Evolutionary conservation across 768 basidiomycete species (phyloP).

Genomic region (Jaapia argillacea): DNA sequence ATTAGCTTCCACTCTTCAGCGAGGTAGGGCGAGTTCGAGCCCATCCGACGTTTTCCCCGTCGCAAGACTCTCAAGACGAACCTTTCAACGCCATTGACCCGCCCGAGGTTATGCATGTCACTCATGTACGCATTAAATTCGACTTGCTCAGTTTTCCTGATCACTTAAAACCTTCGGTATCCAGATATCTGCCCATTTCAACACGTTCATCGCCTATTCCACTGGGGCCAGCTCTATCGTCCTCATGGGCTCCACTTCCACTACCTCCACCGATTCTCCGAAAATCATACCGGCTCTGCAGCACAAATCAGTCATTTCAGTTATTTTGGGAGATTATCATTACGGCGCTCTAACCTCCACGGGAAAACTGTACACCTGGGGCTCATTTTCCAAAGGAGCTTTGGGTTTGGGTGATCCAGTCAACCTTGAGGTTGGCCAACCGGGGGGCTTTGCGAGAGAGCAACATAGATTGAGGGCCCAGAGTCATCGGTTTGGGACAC

Average conservation of each 20-base stretch:
- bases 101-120: slow-evolving; percentile 49
- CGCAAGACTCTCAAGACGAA: slow-evolving; percentile 13
- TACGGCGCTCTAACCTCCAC: slow-evolving; percentile 70
- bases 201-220: slow-evolving; percentile 76
- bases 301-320: slow-evolving; percentile 69
- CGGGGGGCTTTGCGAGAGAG: slow-evolving; percentile 47
- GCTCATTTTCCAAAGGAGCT: slow-evolving; percentile 65
- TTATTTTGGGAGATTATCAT: slow-evolving; percentile 91
- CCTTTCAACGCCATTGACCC: slow-evolving; percentile 18
- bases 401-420: slow-evolving; percentile 78
- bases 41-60: slow-evolving; percentile 32
- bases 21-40: slow-evolving; percentile 42
- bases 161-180: slow-evolving; percentile 5
- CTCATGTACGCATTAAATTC: slow-evolving; percentile 44
- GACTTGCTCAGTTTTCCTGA: slow-evolving; percentile 6
- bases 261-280: slow-evolving; percentile 34
- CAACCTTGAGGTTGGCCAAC: slow-evolving; percentile 36
- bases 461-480: slow-evolving; percentile 19
- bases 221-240: slow-evolving; percentile 62
- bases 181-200: slow-evolving; percentile 80
- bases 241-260: slow-evolving; percentile 54
- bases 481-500: slow-evolving; percentile 13
- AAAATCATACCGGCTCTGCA: slow-evolving; percentile 66
- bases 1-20: slow-evolving; percentile 66
- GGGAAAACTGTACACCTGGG: slow-evolving; percentile 80